Conservation (phyloP, 495 filamentous ascomycete genomes). For the Aspergillus taichungensis region DNA sequence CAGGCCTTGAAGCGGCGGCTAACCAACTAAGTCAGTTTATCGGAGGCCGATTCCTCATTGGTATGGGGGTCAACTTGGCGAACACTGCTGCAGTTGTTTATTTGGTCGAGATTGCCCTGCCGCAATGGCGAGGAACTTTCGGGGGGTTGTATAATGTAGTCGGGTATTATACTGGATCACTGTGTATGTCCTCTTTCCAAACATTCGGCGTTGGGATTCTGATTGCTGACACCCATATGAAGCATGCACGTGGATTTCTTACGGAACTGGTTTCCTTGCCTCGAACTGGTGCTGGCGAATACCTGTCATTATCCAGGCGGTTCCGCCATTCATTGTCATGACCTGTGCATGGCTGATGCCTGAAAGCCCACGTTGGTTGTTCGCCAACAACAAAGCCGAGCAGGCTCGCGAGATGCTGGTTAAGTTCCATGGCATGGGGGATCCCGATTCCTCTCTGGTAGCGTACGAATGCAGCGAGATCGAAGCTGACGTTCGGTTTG, state of each 20-base stretch:
- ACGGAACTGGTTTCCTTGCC: slow-evolving; percentile 1
- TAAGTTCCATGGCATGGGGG: slow-evolving; percentile 47
- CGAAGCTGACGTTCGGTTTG: slow-evolving; percentile 47
- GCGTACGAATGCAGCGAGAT: slow-evolving; percentile 37
- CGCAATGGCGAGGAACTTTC: slow-evolving; percentile 24
- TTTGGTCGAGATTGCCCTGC: neutral
- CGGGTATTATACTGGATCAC: slow-evolving; percentile 3
- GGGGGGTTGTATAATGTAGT: slow-evolving; percentile 6
- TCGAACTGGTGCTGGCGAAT: slow-evolving; percentile 45
- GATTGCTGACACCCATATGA: neutral
- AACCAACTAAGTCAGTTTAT: slow-evolving; percentile 46
- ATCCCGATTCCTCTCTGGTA: slow-evolving; percentile 36
- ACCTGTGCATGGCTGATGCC: slow-evolving; percentile 12
- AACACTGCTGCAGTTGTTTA: slow-evolving; percentile 3
- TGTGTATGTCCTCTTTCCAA: neutral
- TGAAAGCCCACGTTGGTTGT: slow-evolving; percentile 31
- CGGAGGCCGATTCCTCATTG: slow-evolving; percentile 64
- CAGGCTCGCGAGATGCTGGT: slow-evolving; percentile 38
- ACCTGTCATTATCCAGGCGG: slow-evolving; percentile 40
- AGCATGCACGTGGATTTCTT: slow-evolving; percentile 5
- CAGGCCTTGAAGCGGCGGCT: slow-evolving; percentile 42
- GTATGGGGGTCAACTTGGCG: neutral
- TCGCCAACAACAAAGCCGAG: slow-evolving; percentile 41
- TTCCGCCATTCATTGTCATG: too few species aligned
- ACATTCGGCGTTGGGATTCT: neutral